Conservation (phyloP, 2,329 filamentous ascomycete species). For the Balansia obtecta region DNA sequence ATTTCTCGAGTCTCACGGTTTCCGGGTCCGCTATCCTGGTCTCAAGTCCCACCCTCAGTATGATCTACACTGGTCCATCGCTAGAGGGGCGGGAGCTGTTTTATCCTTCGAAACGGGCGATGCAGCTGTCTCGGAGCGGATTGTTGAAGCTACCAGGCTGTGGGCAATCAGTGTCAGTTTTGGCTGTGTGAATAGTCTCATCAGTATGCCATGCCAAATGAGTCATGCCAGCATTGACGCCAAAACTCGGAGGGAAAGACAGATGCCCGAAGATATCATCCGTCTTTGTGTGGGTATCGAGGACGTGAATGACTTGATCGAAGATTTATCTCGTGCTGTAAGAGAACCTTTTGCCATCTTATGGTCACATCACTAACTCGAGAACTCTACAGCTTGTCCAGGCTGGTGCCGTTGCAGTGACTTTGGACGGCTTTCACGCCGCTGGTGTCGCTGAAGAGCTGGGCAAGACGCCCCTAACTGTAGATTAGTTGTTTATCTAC, state of each 20-base stretch:
- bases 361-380: neutral
- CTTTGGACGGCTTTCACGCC: conserved; percentile 70
- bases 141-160: conserved; percentile 82
- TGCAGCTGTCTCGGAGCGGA: conserved; percentile 68
- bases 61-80: conserved; percentile 90
- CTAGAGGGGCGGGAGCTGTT: conserved; percentile 85
- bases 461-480: conserved; percentile 10
- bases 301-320: conserved; percentile 80
- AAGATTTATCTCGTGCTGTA: conserved; percentile 84
- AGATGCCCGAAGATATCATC: conserved; percentile 95
- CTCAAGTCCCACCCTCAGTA: conserved; percentile 94
- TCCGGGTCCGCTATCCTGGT: conserved; percentile 90
- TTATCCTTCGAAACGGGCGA: conserved; percentile 94
- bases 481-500: neutral
- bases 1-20: conserved; percentile 83
- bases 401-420: conserved; percentile 83
- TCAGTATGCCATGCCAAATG: conserved; percentile 99
- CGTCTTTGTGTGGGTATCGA: conserved; percentile 93
- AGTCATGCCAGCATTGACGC: conserved; percentile 97
- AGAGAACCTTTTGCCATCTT: conserved; percentile 22
- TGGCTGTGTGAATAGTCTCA: conserved; percentile 94
- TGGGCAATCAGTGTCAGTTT: conserved; percentile 97
- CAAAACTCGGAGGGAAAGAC: conserved; percentile 76
- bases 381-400: conserved; percentile 57
- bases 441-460: conserved; percentile 20